A percentile compares a stretch with the other conserved stretches of the same genome.
Conservation (phyloP, 768 basidiomycete species). For the Macrolepiota fuliginosa region DNA sequence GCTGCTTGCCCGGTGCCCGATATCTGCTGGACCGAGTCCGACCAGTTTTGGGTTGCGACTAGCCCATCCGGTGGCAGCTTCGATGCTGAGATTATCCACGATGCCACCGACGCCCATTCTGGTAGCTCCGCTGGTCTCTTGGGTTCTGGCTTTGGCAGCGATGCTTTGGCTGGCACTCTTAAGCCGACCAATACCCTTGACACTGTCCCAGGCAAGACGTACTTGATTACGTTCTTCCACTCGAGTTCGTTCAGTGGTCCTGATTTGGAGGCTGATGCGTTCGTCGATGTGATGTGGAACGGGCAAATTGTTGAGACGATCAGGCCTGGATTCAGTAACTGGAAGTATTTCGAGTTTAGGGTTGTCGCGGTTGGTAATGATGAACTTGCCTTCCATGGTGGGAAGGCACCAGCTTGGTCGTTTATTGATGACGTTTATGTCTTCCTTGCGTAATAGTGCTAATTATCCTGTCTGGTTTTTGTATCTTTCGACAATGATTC, state of each 20-base stretch:
- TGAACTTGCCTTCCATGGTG: slow-evolving; percentile 38
- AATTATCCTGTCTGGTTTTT: not conserved
- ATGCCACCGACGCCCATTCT: slow-evolving; percentile 35
- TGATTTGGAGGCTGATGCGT: slow-evolving; percentile 29
- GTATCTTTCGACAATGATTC: not conserved
- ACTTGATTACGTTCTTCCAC: slow-evolving; percentile 42
- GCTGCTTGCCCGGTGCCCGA: slow-evolving; percentile 25
- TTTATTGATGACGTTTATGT: slow-evolving; percentile 45
- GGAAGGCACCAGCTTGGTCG: slow-evolving; percentile 44
- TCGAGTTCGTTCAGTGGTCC: slow-evolving; percentile 34
- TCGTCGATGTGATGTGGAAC: slow-evolving; percentile 45
- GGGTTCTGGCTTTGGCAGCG: slow-evolving; percentile 39
- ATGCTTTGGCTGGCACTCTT: slow-evolving; percentile 37
- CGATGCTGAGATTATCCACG: slow-evolving; percentile 46
- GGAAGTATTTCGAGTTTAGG: slow-evolving; percentile 32
- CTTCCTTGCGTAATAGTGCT: slow-evolving; percentile 15
- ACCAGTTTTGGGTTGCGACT: slow-evolving; percentile 38
- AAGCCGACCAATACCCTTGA: slow-evolving; percentile 26
- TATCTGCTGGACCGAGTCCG: slow-evolving; percentile 39
- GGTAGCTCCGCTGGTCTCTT: slow-evolving; percentile 38
- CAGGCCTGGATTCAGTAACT: slow-evolving; percentile 34
- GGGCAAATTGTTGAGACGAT: slow-evolving; percentile 30
- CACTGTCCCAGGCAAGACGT: slow-evolving; percentile 35
- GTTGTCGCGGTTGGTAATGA: slow-evolving; percentile 36
- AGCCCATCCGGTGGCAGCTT: slow-evolving; percentile 31